Evolutionary conservation across 805 yeast species (phyloP).

Genomic region (Yarrowia phangngaensis): DNA sequence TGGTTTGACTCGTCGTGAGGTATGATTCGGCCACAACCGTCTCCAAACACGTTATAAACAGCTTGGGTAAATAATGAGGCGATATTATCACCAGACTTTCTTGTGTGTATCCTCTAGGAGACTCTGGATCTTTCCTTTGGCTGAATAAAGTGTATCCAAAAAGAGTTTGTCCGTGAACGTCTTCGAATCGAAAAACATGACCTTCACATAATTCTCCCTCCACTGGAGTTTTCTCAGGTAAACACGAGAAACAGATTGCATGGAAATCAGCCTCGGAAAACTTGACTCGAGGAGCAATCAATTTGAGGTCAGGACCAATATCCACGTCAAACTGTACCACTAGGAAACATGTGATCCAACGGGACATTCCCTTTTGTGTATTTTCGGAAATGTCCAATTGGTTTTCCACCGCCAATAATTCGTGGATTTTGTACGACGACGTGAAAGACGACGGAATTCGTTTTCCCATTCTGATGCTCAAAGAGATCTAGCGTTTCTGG

Average conservation of each 20-base stretch:
- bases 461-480: too few relatives aligned
- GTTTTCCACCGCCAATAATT: slow-evolving; percentile 29
- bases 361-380: slow-evolving; percentile 1
- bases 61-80: slow-evolving; percentile 29
- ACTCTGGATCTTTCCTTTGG: slow-evolving; percentile 29
- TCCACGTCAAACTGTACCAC: slow-evolving; percentile 35
- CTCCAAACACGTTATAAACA: slow-evolving; percentile 31
- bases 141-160: slow-evolving; percentile 32
- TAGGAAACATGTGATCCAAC: slow-evolving; percentile 32
- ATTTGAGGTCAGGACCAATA: slow-evolving; percentile 35
- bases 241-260: slow-evolving; percentile 34
- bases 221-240: slow-evolving; percentile 33
- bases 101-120: slow-evolving; percentile 33
- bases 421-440: slow-evolving; percentile 46
- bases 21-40: slow-evolving; percentile 26
- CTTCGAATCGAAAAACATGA: slow-evolving; percentile 29
- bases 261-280: slow-evolving; percentile 34
- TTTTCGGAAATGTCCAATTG: slow-evolving; percentile 26
- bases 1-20: slow-evolving; percentile 20
- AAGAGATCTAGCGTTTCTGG: too few relatives aligned
- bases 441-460: slow-evolving; percentile 43
- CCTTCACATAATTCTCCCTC: slow-evolving; percentile 14
- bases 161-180: slow-evolving; percentile 11
- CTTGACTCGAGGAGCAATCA: slow-evolving; percentile 33
- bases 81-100: slow-evolving; percentile 34